Evolutionary conservation across 169 alveolate species (phyloP), one percentile per base, ranked within the genome.

Genomic region (Cryptosporidium meleagridis): DNA sequence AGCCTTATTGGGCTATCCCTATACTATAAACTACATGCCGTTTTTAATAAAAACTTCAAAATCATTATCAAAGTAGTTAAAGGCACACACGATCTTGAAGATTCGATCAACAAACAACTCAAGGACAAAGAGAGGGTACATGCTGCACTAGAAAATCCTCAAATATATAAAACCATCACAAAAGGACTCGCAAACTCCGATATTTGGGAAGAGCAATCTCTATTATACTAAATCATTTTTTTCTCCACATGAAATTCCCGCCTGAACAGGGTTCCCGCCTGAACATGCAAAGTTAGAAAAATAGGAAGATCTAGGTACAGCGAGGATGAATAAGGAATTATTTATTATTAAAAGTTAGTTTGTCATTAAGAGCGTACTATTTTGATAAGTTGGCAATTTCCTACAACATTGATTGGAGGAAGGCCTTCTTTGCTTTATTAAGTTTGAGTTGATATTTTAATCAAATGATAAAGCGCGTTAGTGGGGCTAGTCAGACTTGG

Each of bases 91-190:
- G 94, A 95, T 62, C 92, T 94, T 26, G 98, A 95, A 70, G 85
- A 91, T 4, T 95, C 97, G 39, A 96, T 98, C 29, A 98, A 97
- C 91, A 97, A 97, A 75, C 98, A 97, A 84, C 94, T 98, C 51
- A 93, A 95, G 72, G 99, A 98, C 93, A 98, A 98, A 85, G 99
- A 98, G 91, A 94, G 99, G 91, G 97, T 97, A 9, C 93, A 97
- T 45, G 99, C 99, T 14, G 99, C 99, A 6, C 71, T 96, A 48
- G 99, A 97, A 91, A 97, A 96, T 73, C 95, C 96, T 9, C 91
- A 93, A 62, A 89, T 96, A 69, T 75, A 95, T 21, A 93, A 94
- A 65, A 93, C 96, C 55, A 97, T 97, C 33, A 80, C 89, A 41
- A 80, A 39, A 48, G 89, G 89, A 65, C 61, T 21, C 87, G 92